phyloP scores from a whole-genome alignment of 1,284 basidiomycete species.

The Rhodotorula glutinis region DNA sequence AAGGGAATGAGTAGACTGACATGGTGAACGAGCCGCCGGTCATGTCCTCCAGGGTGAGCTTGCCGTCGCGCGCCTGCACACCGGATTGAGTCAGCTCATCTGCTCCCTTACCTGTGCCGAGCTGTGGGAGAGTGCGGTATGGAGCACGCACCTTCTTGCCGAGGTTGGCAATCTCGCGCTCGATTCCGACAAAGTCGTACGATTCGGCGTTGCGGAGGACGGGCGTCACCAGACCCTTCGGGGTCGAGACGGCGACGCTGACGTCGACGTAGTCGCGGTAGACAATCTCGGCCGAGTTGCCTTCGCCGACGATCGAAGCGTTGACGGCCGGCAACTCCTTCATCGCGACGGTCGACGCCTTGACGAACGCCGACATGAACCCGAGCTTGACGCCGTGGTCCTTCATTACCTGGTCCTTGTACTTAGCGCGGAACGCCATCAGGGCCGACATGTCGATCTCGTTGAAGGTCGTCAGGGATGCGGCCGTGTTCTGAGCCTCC shows the following conservation, averaged over 20 bases:
- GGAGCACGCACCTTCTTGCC: constrained; percentile 74
- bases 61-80: constrained; percentile 80
- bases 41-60: constrained; percentile 81
- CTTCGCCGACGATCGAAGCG: constrained; percentile 74
- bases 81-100: background rate
- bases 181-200: constrained; percentile 86
- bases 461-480: constrained; percentile 97
- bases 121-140: too few species aligned
- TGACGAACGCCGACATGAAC: constrained; percentile 97
- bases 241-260: constrained; percentile 92
- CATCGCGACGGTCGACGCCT: constrained; percentile 78
- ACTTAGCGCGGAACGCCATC: constrained; percentile 88
- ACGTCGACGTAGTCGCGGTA: constrained; percentile 94
- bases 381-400: constrained; percentile 94
- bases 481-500: constrained; percentile 96
- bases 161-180: constrained; percentile 82
- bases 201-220: constrained; percentile 87
- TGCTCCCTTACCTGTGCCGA: too few species aligned
- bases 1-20: constrained; percentile 53
- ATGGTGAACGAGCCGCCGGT: constrained; percentile 97
- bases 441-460: constrained; percentile 98
- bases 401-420: constrained; percentile 92
- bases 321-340: constrained; percentile 93
- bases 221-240: constrained; percentile 95
- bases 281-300: constrained; percentile 78